Percentiles rank a stretch among this genome's conserved stretches.
These are phyloP conservation scores for Plasmodium fragile DNA, from an alignment of 169 alveolate species.

Conservation along the genomic window DNA sequence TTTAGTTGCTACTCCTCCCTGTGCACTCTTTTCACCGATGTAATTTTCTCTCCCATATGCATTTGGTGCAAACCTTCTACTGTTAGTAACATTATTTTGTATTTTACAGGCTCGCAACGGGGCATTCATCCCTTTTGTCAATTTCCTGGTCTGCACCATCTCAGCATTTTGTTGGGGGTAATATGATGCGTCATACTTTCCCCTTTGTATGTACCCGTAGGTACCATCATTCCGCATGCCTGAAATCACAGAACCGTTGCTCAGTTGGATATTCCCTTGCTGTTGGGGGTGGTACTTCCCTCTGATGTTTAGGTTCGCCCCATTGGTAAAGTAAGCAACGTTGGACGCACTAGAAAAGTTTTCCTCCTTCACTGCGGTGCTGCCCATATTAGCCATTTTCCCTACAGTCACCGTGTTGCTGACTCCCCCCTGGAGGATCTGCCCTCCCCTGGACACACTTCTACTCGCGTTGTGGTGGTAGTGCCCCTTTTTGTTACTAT, in stretches of 20 bases:
- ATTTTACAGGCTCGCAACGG: background rate
- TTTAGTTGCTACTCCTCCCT: background rate
- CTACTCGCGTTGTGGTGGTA: background rate
- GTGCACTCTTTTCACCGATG: background rate
- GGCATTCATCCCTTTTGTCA: background rate
- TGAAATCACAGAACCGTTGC: background rate
- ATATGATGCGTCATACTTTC: background rate
- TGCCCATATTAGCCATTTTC: background rate
- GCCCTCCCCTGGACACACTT: background rate
- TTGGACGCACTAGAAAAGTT: background rate
- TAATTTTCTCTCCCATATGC: background rate
- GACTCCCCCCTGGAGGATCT: background rate
- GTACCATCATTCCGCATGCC: background rate
- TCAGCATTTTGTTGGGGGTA: background rate
- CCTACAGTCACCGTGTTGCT: background rate
- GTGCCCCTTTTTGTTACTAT: slow-evolving; percentile 1
- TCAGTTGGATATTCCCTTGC: background rate
- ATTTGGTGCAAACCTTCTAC: background rate
- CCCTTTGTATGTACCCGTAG: background rate
- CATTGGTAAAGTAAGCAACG: background rate
- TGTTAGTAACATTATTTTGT: background rate
- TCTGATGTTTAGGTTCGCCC: background rate
- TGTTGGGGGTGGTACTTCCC: background rate
- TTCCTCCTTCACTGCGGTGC: background rate
- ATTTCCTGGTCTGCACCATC: background rate